Conservation (phyloP, 768 basidiomycete species). For the Boletus patriciae region DNA sequence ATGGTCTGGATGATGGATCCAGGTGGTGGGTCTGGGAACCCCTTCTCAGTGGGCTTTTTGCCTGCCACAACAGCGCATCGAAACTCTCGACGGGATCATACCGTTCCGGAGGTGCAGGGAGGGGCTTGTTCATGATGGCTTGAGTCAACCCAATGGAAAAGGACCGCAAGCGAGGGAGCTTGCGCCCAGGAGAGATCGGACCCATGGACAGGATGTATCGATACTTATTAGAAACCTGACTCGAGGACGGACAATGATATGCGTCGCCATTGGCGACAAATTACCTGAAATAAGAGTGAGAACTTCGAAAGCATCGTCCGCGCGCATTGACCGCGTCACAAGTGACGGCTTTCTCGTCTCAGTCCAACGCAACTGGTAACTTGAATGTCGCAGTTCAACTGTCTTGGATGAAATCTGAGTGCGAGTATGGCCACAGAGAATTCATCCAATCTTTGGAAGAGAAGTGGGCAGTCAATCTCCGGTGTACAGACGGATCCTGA, state of each 20-base stretch:
- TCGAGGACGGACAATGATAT: conserved; percentile 6
- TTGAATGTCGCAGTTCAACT: conserved; percentile 23
- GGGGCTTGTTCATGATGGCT: conserved; percentile 24
- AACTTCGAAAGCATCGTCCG: neutral
- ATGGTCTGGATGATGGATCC: too few species aligned
- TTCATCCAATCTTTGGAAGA: conserved; percentile 53
- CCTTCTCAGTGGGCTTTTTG: conserved; percentile 15
- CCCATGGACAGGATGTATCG: conserved; percentile 2
- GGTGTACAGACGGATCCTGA: conserved; percentile 12
- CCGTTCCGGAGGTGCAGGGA: conserved; percentile 11
- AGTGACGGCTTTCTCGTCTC: neutral
- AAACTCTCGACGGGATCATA: conserved; percentile 35
- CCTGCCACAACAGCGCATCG: conserved; percentile 33
- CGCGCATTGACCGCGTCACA: too few species aligned
- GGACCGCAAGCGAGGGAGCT: conserved; percentile 12
- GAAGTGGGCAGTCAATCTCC: conserved; percentile 46
- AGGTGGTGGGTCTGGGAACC: conserved; percentile 11
- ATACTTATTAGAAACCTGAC: conserved; percentile 24
- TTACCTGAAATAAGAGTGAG: neutral
- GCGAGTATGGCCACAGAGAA: conserved; percentile 57
- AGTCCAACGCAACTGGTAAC: neutral
- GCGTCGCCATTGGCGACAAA: conserved; percentile 15
- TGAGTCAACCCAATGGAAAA: conserved; percentile 1
- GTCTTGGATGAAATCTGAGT: conserved; percentile 58
- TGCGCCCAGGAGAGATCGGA: conserved; percentile 6